Evolutionary conservation across 202 grass and related monocot genomes (phyloP), one percentile per base, ranked within the genome.

Genomic region (Saccharum hybrid): DNA sequence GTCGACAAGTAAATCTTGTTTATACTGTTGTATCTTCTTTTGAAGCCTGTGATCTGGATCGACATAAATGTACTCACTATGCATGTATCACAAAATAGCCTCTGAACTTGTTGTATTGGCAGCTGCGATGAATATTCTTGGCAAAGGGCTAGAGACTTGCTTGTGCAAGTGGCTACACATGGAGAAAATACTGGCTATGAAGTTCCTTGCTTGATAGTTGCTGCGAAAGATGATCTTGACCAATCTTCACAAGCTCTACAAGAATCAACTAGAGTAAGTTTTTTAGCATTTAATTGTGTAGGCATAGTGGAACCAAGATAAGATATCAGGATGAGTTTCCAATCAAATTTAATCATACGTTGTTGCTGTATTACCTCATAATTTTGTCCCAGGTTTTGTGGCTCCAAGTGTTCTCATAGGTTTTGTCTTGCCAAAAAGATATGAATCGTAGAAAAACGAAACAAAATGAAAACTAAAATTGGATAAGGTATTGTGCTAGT

Each of bases 181-280:
- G 96, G 96, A 52, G 96, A 99, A 81, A 96, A 99, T 74, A 94
- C 87, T 15, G 88, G 96, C 39, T 98, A 87, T 46, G 93, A 96
- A 86, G 87, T 94, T 57, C 96, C 96, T 90, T 98, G 96, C 76
- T 83, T 98, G 74, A 94, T 96, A 77, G 89, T 98, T 83, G 94
- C 96, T 78, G 93, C 96, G 38, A 98, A 98, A 88, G 96, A 98
- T 36, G 96, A 98, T 87, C 96, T 96, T 73, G 96, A 99, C 72
- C 89, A 94, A 56, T 99, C 90, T 94, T 79, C 96, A 49, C 76
- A 96, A 80, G 89, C 91, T 86, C 88, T 99, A 75, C 93, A 94
- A 38, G 91, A 99, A 85, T 99, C 91, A 71, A 99, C 96, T 18
- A 96, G 96, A 88, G 96, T 99, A 96, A 87, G 23, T 36, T 0